Evolutionary conservation across 2,329 filamentous ascomycete species (phyloP).

Genomic region (Talaromyces sp.): DNA sequence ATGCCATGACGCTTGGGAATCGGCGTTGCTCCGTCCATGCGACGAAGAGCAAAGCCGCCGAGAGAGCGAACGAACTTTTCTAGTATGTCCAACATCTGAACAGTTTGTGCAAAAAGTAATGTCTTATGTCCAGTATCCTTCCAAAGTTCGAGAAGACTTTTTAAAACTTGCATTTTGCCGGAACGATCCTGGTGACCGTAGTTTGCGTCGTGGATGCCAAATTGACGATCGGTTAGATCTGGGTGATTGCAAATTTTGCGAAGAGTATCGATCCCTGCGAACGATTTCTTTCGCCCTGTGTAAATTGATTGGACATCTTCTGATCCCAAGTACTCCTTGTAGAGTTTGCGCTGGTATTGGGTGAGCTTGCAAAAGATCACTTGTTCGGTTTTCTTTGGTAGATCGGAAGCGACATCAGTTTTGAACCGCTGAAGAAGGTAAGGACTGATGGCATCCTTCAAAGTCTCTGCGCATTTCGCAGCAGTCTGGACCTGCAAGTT

Average conservation of each 20-base stretch:
- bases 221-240: conserved; percentile 74
- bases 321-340: conserved; percentile 78
- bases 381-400: conserved; percentile 94
- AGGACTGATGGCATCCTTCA: conserved; percentile 91
- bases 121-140: conserved; percentile 92
- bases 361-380: conserved; percentile 96
- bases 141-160: conserved; percentile 84
- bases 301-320: conserved; percentile 85
- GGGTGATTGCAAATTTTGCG: conserved; percentile 98
- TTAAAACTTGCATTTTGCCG: conserved; percentile 94
- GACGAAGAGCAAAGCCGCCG: conserved; percentile 72
- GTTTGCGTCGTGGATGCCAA: conserved; percentile 59
- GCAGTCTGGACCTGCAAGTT: conserved; percentile 94
- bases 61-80: conserved; percentile 75
- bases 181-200: conserved; percentile 81
- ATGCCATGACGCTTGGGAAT: conserved; percentile 86
- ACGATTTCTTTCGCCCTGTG: conserved; percentile 71
- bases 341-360: conserved; percentile 73
- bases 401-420: conserved; percentile 86
- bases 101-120: conserved; percentile 87
- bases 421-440: conserved; percentile 93
- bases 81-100: conserved; percentile 93
- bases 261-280: conserved; percentile 88
- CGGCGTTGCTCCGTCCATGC: conserved; percentile 92
- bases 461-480: conserved; percentile 86